Base-by-base conservation (phyloP, 1,139 yeast species). In the Hyphopichia buzzinii region DNA sequence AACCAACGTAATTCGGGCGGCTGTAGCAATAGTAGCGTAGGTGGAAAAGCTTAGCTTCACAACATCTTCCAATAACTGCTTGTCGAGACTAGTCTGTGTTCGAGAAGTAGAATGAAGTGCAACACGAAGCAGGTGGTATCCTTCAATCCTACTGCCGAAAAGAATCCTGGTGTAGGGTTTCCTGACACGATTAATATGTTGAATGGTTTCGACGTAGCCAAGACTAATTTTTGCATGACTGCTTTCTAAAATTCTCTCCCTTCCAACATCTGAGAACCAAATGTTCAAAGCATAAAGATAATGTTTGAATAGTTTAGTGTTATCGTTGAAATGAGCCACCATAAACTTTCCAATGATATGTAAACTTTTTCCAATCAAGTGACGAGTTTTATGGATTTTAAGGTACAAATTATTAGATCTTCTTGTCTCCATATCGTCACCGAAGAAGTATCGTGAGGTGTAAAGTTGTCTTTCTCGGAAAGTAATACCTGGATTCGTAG, bases 231-330 rank as follows among this genome's bases (percentile, higher is more conserved):
- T 60, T 0, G 73, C 65, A 41, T 68, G 71, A 42, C 81, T 78
- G 10, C 76, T 64, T 36, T 75, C 83, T 35, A 83, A 75, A 1
- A 83, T 65, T 11, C 85, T 67, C 49, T 86, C 95, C 43, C 79
- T 72, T 1, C 96, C 95, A 19, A 85, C 84, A 55, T 89, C 95
- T 13, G 86, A 75, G 44, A 92, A 79, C 89, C 95, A 92, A 8
- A 84, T 79, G 48, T 84, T 81, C 37, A 84, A 57, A 2, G 83
- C 83, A 51, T 80, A 79, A 32, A 89, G 61, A 33, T 84, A 69
- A 30, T 81, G 79, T 47, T 80, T 80, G 55, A 82, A 77, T 14
- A 86, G 59, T 13, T 79, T 77, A n/a, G 87, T 77, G 44, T 87
- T 84, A 44, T 85, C 89, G 37, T 76, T 80, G 39, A 75, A 75